These are phyloP conservation scores for Mortierella sp. DNA, from an alignment of 371 early-diverging fungal genomes.

Conservation along the genomic window DNA sequence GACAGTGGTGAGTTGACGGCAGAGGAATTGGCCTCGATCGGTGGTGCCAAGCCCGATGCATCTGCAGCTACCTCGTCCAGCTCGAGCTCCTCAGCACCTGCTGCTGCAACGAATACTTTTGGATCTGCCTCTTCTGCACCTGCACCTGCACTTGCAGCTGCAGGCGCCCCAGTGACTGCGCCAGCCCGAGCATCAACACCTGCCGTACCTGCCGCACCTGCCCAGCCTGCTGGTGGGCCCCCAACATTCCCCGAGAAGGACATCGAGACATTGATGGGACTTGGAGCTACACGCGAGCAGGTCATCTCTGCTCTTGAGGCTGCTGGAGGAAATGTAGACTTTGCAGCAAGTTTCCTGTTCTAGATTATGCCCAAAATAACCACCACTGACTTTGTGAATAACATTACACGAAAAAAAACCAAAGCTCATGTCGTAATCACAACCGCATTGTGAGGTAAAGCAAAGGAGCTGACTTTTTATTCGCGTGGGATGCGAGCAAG, in stretches of 20 bases:
- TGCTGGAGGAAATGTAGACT: conserved; percentile 86
- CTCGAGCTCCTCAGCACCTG: conserved; percentile 23
- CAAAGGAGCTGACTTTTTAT: background rate
- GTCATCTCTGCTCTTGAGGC: conserved; percentile 87
- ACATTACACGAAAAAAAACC: background rate
- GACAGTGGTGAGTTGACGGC: conserved; percentile 40
- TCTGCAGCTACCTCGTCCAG: conserved; percentile 17
- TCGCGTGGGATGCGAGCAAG: background rate
- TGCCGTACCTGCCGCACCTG: background rate
- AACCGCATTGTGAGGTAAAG: background rate
- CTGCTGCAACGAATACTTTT: conserved; percentile 2
- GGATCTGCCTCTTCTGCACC: background rate
- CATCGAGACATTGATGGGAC: conserved; percentile 70
- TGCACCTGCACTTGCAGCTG: conserved; percentile 8
- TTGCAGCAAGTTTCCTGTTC: conserved; percentile 88
- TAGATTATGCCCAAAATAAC: conserved; percentile 13
- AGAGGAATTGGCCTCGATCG: conserved; percentile 37
- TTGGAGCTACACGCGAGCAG: conserved; percentile 77
- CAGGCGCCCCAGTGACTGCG: conserved; percentile 37
- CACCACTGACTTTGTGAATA: background rate
- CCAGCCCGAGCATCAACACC: background rate
- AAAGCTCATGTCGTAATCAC: background rate
- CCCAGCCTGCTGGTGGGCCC: background rate
- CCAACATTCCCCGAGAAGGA: conserved; percentile 63
- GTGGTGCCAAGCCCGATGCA: conserved; percentile 43